Percentiles rank a stretch among this genome's conserved stretches.
phyloP scores from a whole-genome alignment of 2,329 filamentous ascomycete species.

The Cordyceps farinosa region DNA sequence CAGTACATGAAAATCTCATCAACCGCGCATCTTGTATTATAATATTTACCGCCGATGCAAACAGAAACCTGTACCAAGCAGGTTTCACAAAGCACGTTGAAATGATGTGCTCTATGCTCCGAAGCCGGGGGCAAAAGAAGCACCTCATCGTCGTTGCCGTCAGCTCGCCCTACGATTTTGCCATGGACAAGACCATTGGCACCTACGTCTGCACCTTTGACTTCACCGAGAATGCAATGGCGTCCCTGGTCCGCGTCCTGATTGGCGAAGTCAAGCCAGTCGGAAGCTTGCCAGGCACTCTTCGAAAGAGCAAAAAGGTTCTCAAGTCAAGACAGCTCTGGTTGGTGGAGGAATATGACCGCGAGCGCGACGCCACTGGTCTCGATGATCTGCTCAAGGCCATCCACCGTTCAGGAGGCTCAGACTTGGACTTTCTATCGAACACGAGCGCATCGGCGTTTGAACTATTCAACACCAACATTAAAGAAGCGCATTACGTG shows the following conservation, averaged over 20 bases:
- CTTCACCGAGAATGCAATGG: slow-evolving; percentile 89
- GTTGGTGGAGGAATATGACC: slow-evolving; percentile 87
- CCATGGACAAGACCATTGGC: slow-evolving; percentile 83
- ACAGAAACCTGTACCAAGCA: slow-evolving; percentile 87
- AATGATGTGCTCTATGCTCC: slow-evolving; percentile 87
- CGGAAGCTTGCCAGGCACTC: slow-evolving; percentile 65
- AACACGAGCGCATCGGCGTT: slow-evolving; percentile 72
- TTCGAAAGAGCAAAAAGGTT: slow-evolving; percentile 82
- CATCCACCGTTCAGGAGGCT: slow-evolving; percentile 63
- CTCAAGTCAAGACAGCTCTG: slow-evolving; percentile 90
- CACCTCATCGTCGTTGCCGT: slow-evolving; percentile 87
- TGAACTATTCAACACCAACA: slow-evolving; percentile 63
- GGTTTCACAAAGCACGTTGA: slow-evolving; percentile 95
- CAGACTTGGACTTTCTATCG: slow-evolving; percentile 65
- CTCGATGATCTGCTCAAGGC: slow-evolving; percentile 72
- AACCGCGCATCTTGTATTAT: slow-evolving; percentile 84
- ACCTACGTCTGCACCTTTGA: slow-evolving; percentile 96
- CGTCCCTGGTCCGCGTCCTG: slow-evolving; percentile 75
- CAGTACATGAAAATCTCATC: slow-evolving; percentile 90
- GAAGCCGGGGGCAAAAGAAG: slow-evolving; percentile 75
- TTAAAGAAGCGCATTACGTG: slow-evolving; percentile 83
- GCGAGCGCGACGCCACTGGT: slow-evolving; percentile 68
- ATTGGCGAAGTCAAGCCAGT: slow-evolving; percentile 68
- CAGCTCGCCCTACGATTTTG: slow-evolving; percentile 95
- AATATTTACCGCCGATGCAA: slow-evolving; percentile 88